These are phyloP conservation scores for Prunus davidiana DNA, from an alignment of 306 rosid species.

Conservation along the genomic window DNA sequence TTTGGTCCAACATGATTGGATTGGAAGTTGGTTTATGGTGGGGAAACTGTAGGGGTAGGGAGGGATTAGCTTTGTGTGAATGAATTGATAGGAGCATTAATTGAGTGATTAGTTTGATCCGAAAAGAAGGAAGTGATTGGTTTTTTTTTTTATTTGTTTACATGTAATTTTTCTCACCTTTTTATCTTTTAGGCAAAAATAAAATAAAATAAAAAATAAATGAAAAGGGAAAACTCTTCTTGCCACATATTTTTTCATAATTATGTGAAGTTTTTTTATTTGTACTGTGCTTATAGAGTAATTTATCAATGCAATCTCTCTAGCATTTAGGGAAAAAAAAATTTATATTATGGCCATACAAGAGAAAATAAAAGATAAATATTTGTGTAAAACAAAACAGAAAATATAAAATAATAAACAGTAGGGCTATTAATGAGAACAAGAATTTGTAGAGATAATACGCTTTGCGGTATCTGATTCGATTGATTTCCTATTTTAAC, in stretches of 20 bases:
- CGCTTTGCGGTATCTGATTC: no score
- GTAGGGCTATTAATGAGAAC: no score
- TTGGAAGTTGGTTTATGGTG: conserved; percentile 14
- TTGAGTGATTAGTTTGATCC: neutral
- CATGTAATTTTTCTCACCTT: neutral
- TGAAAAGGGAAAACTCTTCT: neutral
- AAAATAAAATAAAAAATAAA: neutral
- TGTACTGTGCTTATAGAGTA: no score
- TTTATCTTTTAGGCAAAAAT: neutral
- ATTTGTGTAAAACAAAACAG: no score
- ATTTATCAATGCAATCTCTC: no score
- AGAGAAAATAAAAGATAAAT: no score
- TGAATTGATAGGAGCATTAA: neutral
- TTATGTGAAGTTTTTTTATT: neutral
- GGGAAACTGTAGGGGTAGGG: conserved; percentile 15
- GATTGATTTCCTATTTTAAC: no score
- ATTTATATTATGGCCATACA: no score
- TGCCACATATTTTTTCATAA: neutral
- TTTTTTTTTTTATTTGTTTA: neutral
- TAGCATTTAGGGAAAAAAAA: no score
- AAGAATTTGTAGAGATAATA: no score
- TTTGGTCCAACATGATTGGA: conserved; percentile 2
- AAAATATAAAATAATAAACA: no score
- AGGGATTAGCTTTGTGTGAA: neutral
- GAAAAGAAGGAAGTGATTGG: conserved; percentile 8